Percentiles rank a stretch among this genome's conserved stretches.
Conservation (phyloP, 2,329 filamentous ascomycete genomes). For the Thelonectria olida region DNA sequence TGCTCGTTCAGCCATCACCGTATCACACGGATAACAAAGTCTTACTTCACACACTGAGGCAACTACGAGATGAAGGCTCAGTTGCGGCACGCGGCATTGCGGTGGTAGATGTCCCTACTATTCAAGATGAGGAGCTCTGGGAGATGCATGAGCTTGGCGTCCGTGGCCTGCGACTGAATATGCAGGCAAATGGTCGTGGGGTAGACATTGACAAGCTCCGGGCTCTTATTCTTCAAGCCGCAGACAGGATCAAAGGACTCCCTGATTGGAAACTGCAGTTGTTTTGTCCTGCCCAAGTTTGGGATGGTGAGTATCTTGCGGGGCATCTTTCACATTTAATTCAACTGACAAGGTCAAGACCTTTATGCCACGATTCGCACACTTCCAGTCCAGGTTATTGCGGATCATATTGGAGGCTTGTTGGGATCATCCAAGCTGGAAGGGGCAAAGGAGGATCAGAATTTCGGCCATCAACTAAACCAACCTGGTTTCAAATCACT, state of each 20-base stretch:
- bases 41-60: conserved; percentile 1
- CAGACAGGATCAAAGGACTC: neutral
- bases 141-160: conserved; percentile 4
- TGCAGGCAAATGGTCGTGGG: neutral
- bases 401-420: conserved; percentile 6
- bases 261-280: conserved; percentile 3
- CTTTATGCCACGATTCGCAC: neutral
- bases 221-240: neutral
- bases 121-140: conserved; percentile 1
- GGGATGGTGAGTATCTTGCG: conserved; percentile 8
- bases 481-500: conserved; percentile 6
- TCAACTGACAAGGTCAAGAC: neutral
- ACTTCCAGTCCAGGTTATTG: conserved; percentile 6
- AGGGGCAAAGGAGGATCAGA: neutral
- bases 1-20: conserved; percentile 6
- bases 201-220: neutral
- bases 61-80: neutral
- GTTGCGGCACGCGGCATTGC: conserved; percentile 2
- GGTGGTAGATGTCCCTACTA: neutral
- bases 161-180: conserved; percentile 4
- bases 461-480: neutral
- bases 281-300: conserved; percentile 6
- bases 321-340: no score
- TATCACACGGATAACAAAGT: conserved; percentile 4
- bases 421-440: neutral